phyloP scores from a whole-genome alignment of 129 eudicot species.

The Flaveria brownii region DNA sequence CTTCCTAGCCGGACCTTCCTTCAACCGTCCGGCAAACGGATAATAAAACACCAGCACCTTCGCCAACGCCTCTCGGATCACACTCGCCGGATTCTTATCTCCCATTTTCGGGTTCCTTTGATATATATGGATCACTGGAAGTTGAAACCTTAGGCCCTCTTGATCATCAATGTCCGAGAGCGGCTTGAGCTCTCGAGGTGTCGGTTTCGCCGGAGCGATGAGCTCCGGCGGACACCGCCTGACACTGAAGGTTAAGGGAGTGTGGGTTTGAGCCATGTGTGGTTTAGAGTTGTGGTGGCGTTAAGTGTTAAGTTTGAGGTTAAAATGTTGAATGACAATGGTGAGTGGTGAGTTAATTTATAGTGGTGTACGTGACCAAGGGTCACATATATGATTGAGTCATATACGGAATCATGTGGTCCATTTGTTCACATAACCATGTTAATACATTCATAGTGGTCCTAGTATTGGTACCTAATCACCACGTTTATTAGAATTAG shows the following conservation, averaged over 20 bases:
- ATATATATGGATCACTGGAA: neutral
- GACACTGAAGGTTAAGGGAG: neutral
- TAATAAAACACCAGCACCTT: slow-evolving; percentile 2
- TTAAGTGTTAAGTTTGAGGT: neutral
- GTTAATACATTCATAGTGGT: too few relatives aligned
- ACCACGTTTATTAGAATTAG: too few relatives aligned
- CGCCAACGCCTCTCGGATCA: neutral
- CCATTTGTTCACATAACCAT: too few relatives aligned
- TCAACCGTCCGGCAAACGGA: neutral
- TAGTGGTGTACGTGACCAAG: neutral
- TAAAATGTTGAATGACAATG: neutral
- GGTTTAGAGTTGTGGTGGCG: neutral
- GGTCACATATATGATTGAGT: too few relatives aligned
- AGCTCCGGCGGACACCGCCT: neutral
- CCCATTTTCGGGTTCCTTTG: neutral
- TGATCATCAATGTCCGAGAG: slow-evolving; percentile 11
- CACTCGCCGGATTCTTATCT: neutral
- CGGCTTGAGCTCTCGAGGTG: neutral
- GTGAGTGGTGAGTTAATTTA: too few relatives aligned
- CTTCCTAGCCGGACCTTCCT: neutral
- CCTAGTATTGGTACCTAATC: too few relatives aligned
- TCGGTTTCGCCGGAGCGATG: neutral
- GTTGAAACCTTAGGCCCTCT: neutral
- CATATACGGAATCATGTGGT: too few relatives aligned
- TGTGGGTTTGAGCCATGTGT: neutral